Percentiles rank a stretch among this genome's conserved stretches.
Conservation (phyloP, 805 yeast genomes). For the Scheffersomyces amazonensis region DNA sequence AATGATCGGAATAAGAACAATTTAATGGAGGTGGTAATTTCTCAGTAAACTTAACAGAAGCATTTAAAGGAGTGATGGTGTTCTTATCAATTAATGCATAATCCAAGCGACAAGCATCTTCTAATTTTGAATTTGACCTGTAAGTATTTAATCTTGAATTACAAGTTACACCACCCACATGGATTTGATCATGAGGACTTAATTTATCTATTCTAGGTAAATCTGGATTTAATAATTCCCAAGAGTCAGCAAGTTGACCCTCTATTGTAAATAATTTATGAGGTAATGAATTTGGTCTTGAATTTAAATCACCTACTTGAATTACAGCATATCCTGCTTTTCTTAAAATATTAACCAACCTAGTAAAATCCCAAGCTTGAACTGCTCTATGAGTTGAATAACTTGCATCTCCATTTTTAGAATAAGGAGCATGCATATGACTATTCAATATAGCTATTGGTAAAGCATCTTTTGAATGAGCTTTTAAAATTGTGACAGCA, state of each 20-base stretch:
- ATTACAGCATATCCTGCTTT: conserved; percentile 81
- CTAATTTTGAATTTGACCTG: conserved; percentile 53
- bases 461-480: conserved; percentile 41
- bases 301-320: conserved; percentile 91
- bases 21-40: conserved; percentile 47
- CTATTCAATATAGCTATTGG: conserved; percentile 82
- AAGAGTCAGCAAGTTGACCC: conserved; percentile 73
- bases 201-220: conserved; percentile 20
- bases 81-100: conserved; percentile 75
- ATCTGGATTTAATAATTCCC: conserved; percentile 53
- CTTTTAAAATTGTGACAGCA: conserved; percentile 64
- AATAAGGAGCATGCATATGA: conserved; percentile 97
- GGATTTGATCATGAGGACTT: conserved; percentile 52
- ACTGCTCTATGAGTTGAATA: conserved; percentile 87
- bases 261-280: conserved; percentile 67
- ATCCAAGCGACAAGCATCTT: conserved; percentile 85
- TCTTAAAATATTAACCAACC: conserved; percentile 56
- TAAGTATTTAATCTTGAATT: conserved; percentile 86
- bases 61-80: conserved; percentile 52
- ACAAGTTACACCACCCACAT: conserved; percentile 81
- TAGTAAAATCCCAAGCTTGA: conserved; percentile 95
- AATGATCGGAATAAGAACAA: conserved; percentile 87
- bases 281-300: conserved; percentile 83
- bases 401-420: conserved; percentile 74
- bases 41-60: conserved; percentile 75